Base-by-base conservation (phyloP, 768 basidiomycete species). In the Rickenella mellea region DNA sequence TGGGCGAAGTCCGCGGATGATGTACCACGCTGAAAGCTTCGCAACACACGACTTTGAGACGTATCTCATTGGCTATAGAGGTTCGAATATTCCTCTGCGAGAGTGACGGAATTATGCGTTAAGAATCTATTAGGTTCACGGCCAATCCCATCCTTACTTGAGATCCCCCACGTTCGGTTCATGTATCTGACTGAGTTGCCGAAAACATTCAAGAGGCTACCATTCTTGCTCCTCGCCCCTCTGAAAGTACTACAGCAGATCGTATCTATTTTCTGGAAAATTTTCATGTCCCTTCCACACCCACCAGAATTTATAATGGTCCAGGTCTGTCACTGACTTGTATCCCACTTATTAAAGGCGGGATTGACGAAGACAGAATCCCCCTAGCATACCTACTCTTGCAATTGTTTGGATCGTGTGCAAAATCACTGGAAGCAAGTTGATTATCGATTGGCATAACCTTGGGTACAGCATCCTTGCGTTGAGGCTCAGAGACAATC, bases 371-470 rank as follows among this genome's bases (percentile, higher is more conserved):
- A 55, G 42, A 25, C 55, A 99, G 90, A 99, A 98, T 55, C 96
- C 96, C 21, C 96, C 96, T 7, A 87, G 86, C 46, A 92, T 99
- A 27, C 96, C 96, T 1, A 93, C 93, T 0, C 74, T 99, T 14
- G 80, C 82, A 2, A 65, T 98, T 15, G 89, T 87, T 2, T 85
- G 86, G 70, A 59, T 91, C 21, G 78, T 82, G 1, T 74, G 74
- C 17, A 55, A 65, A 15, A 52, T 89, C 12, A 71, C 78, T 14
- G 82, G 85, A 3, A 83, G 82, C 50, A 89, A 86, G 52, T 68
- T 99, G 50, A 86, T 99, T 46, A 92, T 99, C 42, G 96, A 99
- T 63, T 99, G 96, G 96, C 96, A 99, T 58, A 99, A 99, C 59
- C 74, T 94, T 20, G 96, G 96, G 14, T 92, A 90, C 58, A 94